Conservation (phyloP, 768 basidiomycete genomes). For the Kwoniella sp. region DNA sequence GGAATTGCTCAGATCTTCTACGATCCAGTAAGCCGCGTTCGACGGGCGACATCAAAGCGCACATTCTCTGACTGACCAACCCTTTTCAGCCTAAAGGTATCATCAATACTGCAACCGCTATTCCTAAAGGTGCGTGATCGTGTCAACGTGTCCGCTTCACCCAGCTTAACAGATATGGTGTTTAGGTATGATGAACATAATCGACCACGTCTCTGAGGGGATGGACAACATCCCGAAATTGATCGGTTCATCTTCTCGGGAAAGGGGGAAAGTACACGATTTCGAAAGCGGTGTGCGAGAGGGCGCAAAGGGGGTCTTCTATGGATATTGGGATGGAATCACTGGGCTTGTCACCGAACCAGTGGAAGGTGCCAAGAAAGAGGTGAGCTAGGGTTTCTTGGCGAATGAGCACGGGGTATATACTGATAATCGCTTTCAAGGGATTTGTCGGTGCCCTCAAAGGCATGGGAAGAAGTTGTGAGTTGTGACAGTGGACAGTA, state of each 20-base stretch:
- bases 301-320: slow-evolving; percentile 59
- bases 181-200: slow-evolving; percentile 59
- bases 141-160: neutral
- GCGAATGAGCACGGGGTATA: neutral
- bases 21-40: slow-evolving; percentile 42
- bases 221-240: slow-evolving; percentile 54
- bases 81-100: slow-evolving; percentile 58
- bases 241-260: slow-evolving; percentile 59
- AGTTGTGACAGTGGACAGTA: slow-evolving; percentile 16
- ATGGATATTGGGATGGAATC: slow-evolving; percentile 58
- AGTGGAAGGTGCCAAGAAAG: slow-evolving; percentile 56
- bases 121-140: slow-evolving; percentile 58
- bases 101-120: slow-evolving; percentile 60
- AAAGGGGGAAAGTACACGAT: slow-evolving; percentile 58
- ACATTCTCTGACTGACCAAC: neutral
- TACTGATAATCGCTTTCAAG: slow-evolving; percentile 35
- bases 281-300: slow-evolving; percentile 60
- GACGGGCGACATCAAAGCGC: no score
- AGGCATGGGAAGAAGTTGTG: slow-evolving; percentile 56
- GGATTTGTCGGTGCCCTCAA: slow-evolving; percentile 56
- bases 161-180: neutral
- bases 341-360: slow-evolving; percentile 58
- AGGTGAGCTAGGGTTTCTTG: slow-evolving; percentile 39
- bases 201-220: slow-evolving; percentile 19
- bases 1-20: slow-evolving; percentile 62